phyloP scores from a whole-genome alignment of 805 yeast species.

The Candida vartiovaarae region DNA sequence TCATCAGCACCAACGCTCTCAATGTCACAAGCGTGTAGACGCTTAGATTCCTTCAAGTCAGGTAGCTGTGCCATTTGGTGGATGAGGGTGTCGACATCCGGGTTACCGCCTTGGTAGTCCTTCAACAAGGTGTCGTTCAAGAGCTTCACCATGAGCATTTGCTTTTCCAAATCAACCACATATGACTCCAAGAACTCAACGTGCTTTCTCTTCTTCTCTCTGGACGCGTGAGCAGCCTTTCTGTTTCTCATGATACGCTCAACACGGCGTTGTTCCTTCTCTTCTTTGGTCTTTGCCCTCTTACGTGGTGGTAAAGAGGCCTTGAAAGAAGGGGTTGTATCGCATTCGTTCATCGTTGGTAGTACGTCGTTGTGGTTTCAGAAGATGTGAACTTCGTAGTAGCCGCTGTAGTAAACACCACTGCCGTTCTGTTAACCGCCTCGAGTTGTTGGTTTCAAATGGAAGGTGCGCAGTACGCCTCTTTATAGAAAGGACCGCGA shows the following conservation, averaged over 20 bases:
- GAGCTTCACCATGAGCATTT: constrained; percentile 11
- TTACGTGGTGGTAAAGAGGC: constrained; percentile 83
- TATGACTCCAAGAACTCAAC: constrained; percentile 68
- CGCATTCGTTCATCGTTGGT: no score
- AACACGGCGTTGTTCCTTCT: constrained; percentile 91
- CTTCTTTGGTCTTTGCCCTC: constrained; percentile 94
- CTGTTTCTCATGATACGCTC: constrained; percentile 91
- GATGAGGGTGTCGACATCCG: constrained; percentile 14
- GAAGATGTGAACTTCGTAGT: no score
- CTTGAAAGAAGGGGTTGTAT: constrained; percentile 25
- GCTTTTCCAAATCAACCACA: constrained; percentile 22
- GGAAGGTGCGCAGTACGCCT: no score
- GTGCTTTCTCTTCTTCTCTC: constrained; percentile 93
- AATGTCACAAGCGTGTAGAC: constrained; percentile 14
- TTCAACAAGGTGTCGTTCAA: constrained; percentile 12
- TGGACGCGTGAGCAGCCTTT: constrained; percentile 94
- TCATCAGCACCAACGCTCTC: constrained; percentile 11
- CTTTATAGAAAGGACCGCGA: no score
- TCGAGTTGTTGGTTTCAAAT: no score
- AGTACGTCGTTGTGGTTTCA: no score
- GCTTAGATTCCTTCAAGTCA: constrained; percentile 17
- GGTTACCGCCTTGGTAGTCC: constrained; percentile 14
- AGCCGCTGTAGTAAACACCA: no score
- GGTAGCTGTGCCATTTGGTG: constrained; percentile 14
- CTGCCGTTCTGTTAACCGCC: no score